Base-by-base conservation (phyloP, 495 filamentous ascomycete genomes). In the Neurospora cerealis region DNA sequence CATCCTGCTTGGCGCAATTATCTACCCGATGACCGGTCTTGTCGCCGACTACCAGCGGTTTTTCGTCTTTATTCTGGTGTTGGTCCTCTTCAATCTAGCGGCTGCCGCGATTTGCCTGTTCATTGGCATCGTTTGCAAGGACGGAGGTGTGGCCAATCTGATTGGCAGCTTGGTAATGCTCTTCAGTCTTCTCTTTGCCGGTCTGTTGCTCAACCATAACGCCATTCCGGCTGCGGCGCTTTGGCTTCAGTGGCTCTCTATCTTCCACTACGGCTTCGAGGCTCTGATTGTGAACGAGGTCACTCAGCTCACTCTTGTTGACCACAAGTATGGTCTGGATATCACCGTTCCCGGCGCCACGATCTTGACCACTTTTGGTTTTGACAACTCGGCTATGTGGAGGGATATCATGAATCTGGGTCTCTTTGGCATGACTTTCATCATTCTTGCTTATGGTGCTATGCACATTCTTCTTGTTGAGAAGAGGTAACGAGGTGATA, bases 201-300 rank as follows among this genome's bases (percentile, higher is more conserved):
- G 96, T 73, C 85, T 98, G 40, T 83, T 99, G 70, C 87, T 99
- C 69, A 99, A 99, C 79, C 94, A 97, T 78, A 89, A 98, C 79
- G 93, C 92, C 17, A 98, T 98, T 73, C 96, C 96, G 5, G 83
- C 87, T 46, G 89, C 90, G 9, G 91, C 93, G 9, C 78, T 93
- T 72, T 99, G 96, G 96, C 80, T 98, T 42, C 96, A 99, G 83
- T 84, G 94, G 85, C 86, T 98, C n/a, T 97, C 94, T 24, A 99
- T 99, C 76, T 99, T 98, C 89, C 96, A 99, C 80, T 99, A 97
- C 79, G 96, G 91, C 3, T 98, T 99, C 77, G 96, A 98, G 85
- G 92, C 93, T 3, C 87, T 99, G 32, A 96, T 98, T 74, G 96
- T 99, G 78, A 99, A 99, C 80, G 96, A 99, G 83, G 96, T 98